These are phyloP conservation scores for Arthrinium phaeospermum DNA, from an alignment of 2,329 filamentous ascomycete genomes.

Conservation along the genomic window DNA sequence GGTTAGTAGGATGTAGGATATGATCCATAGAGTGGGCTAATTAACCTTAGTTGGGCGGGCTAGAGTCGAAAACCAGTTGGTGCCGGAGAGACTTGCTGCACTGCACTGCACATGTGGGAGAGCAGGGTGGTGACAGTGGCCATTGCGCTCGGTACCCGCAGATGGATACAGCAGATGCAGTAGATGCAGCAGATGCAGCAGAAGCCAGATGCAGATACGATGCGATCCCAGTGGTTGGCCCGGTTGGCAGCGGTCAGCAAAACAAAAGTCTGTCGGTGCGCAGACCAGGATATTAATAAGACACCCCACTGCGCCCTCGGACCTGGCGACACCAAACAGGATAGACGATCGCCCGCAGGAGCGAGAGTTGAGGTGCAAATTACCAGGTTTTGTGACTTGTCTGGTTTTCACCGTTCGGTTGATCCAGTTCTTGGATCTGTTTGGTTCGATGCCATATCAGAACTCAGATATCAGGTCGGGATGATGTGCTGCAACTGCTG, in stretches of 20 bases:
- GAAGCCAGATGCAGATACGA: not conserved
- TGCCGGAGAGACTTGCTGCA: too few species aligned
- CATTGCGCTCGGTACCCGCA: too few species aligned
- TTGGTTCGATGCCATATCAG: not conserved
- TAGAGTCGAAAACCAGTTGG: too few species aligned
- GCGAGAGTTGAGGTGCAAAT: not conserved
- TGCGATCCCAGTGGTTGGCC: not conserved
- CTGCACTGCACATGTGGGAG: too few species aligned
- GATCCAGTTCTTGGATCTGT: not conserved
- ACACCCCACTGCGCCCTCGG: not conserved
- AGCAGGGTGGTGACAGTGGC: too few species aligned
- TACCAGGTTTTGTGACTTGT: not conserved
- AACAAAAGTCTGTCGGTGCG: not conserved
- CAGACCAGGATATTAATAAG: not conserved
- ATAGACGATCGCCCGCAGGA: not conserved
- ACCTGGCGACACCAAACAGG: not conserved
- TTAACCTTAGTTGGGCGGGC: too few species aligned
- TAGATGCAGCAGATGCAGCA: too few species aligned
- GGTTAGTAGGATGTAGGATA: too few species aligned
- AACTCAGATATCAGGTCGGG: not conserved
- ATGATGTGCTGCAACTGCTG: not conserved
- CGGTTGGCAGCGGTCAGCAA: not conserved
- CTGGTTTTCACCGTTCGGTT: not conserved
- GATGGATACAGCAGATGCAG: too few species aligned
- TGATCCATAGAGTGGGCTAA: too few species aligned